Evolutionary conservation across 2,329 filamentous ascomycete genomes (phyloP), one percentile per base, ranked within the genome.

Genomic region (Dothistroma septosporum): DNA sequence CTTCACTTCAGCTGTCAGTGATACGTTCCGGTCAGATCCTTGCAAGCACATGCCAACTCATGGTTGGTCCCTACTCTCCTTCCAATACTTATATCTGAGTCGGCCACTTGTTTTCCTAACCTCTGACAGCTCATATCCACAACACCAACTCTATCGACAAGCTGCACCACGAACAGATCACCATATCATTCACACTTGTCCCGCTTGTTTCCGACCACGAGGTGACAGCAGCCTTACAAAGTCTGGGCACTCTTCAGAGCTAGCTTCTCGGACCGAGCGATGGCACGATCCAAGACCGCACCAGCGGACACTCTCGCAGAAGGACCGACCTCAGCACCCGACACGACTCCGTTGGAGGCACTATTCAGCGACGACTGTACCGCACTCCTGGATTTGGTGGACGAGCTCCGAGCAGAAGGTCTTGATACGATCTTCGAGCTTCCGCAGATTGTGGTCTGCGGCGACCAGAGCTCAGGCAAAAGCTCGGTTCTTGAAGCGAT

Each of bases 401-500:
- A 85, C 64, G 74, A 76, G 0, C 73, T 87, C 0, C 79, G 81
- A 5, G 75, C 76, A 2, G 76, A 79, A 11, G 82, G 84, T 1
- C 63, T 78, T 19, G 71, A 66, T 22, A 67, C 70, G 6, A 67
- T 73, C 31, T 31, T 73, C 3, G 58, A 64, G 6, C 66, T 77
- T 0, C 73, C 76, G 14, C 68, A 72, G 53, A 59, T 73, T 32
- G 66, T 87, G 4, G 84, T 87, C 4, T 82, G 83, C 31, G 85
- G 86, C 4, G 81, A 85, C 57, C 83, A 85, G 59, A 85, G 82
- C 0, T 80, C 81, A 0, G 85, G 85, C 2, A 88, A 88, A 68
- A 85, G 81, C n/a, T 87, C 84, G 0, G 83, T 87, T 0, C 78
- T 88, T 0, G 83, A 88, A 64, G 86, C 85, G 0, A 83, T 89